Percentiles rank a stretch among this genome's conserved stretches.
Evolutionary conservation across 768 basidiomycete species (phyloP).

Genomic region (Tricholoma matsutake): DNA sequence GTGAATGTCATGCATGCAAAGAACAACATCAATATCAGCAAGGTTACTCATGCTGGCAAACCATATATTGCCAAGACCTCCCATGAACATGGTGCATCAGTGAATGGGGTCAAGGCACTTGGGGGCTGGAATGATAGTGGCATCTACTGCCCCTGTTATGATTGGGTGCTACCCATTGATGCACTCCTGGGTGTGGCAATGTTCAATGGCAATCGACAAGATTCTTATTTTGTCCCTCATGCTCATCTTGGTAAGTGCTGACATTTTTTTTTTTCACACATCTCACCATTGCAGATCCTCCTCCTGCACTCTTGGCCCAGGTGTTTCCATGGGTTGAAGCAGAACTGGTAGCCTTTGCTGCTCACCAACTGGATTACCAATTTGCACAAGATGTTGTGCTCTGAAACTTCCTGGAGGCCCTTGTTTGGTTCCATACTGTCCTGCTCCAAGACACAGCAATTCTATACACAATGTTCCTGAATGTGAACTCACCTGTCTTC

Average conservation of each 20-base stretch:
- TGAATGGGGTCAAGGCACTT: slow-evolving; percentile 23
- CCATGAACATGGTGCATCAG: slow-evolving; percentile 18
- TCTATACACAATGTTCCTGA: slow-evolving; percentile 19
- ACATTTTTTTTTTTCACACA: neutral
- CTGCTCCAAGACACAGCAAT: slow-evolving; percentile 34
- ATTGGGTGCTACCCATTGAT: slow-evolving; percentile 20
- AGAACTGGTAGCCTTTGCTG: neutral
- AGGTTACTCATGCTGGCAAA: slow-evolving; percentile 8
- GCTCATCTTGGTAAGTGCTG: slow-evolving; percentile 12
- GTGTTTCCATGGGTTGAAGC: slow-evolving; percentile 10
- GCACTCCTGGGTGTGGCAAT: slow-evolving; percentile 24
- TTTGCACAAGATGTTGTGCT: slow-evolving; percentile 16
- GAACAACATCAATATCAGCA: slow-evolving; percentile 15
- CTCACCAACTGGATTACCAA: neutral
- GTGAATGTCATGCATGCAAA: slow-evolving; percentile 20
- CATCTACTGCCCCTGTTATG: slow-evolving; percentile 20
- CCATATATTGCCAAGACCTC: slow-evolving; percentile 20
- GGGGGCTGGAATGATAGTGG: slow-evolving; percentile 11
- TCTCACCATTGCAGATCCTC: slow-evolving; percentile 13
- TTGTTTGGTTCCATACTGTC: slow-evolving; percentile 23
- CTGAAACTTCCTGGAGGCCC: slow-evolving; percentile 19
- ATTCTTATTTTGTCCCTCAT: slow-evolving; percentile 17
- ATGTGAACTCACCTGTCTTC: slow-evolving; percentile 25
- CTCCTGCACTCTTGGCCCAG: slow-evolving; percentile 4
- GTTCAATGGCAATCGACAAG: slow-evolving; percentile 21